These are phyloP conservation scores for Trypanosomatidae sp. DNA, from an alignment of 208 protist genomes.

Conservation along the genomic window DNA sequence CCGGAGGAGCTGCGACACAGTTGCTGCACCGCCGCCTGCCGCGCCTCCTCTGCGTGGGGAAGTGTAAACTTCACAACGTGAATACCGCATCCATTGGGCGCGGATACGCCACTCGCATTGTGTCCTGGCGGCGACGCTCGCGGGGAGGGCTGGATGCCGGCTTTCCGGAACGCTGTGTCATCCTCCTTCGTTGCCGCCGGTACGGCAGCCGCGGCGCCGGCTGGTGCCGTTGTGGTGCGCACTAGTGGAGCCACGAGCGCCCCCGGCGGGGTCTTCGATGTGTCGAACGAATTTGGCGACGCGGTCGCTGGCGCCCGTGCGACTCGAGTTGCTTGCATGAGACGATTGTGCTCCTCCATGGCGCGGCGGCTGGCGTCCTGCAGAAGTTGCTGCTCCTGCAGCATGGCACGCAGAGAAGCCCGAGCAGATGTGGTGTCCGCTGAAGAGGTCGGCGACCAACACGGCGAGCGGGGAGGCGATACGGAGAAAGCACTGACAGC, in stretches of 20 bases:
- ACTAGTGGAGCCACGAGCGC: background rate
- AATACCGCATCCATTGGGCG: slow-evolving; percentile 26
- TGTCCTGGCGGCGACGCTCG: slow-evolving; percentile 4
- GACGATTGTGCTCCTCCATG: slow-evolving; percentile 40
- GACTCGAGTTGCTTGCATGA: slow-evolving; percentile 33
- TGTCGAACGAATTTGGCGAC: background rate
- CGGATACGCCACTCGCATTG: background rate
- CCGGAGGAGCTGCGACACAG: slow-evolving; percentile 45
- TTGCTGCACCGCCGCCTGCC: slow-evolving; percentile 66
- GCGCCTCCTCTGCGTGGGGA: slow-evolving; percentile 44
- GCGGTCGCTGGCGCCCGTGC: background rate
- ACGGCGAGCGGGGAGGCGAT: background rate
- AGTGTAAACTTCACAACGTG: slow-evolving; percentile 71
- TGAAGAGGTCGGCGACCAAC: background rate
- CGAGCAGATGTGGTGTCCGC: background rate
- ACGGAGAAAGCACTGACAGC: background rate
- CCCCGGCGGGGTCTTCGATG: background rate
- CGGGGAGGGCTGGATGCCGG: background rate
- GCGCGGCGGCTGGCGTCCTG: slow-evolving; percentile 35
- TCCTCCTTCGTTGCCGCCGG: background rate
- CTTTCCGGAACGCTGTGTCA: background rate
- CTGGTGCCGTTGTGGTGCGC: background rate
- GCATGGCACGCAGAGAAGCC: slow-evolving; percentile 55
- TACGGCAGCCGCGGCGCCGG: background rate
- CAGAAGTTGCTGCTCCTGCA: slow-evolving; percentile 59